phyloP scores from a whole-genome alignment of 108 stramenopile genomes.

The Pseudonitzschia multistriata region DNA sequence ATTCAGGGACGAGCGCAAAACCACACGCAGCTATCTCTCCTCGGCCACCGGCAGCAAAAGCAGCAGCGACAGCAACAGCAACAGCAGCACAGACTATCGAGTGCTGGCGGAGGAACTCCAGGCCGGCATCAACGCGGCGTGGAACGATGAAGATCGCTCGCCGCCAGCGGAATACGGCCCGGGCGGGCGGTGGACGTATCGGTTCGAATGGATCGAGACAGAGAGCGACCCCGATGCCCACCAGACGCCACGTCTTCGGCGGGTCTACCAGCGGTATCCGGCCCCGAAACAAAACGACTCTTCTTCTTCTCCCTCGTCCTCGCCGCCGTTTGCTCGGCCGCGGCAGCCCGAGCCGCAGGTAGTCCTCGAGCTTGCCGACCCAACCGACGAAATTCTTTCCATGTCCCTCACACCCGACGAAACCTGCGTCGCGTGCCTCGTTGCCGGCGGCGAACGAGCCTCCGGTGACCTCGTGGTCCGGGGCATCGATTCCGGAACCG shows the following conservation, averaged over 20 bases:
- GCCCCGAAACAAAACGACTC: background rate
- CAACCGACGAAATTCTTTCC: constrained; percentile 12
- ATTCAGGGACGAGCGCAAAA: background rate
- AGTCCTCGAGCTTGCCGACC: constrained; percentile 16
- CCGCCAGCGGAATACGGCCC: constrained; percentile 28
- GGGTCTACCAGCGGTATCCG: constrained; percentile 16
- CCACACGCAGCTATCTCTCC: background rate
- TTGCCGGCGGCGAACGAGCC: background rate
- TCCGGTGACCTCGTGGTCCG: constrained; percentile 5
- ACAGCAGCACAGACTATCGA: background rate
- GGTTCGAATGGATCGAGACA: background rate
- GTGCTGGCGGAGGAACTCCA: background rate
- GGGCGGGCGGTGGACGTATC: constrained; percentile 24
- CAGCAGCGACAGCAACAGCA: background rate
- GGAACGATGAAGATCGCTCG: background rate
- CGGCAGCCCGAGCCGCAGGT: background rate
- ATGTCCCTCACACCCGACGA: constrained; percentile 39
- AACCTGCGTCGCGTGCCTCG: constrained; percentile 24
- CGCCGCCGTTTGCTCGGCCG: too few species aligned
- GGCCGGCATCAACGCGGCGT: constrained; percentile 8
- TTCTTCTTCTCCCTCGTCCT: background rate
- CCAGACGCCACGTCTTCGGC: background rate
- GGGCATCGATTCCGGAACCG: constrained; percentile 23
- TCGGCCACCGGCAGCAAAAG: background rate
- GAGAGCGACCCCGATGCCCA: background rate